Conservation (phyloP, 2,329 filamentous ascomycete species). For the Monosporascus sp. region DNA sequence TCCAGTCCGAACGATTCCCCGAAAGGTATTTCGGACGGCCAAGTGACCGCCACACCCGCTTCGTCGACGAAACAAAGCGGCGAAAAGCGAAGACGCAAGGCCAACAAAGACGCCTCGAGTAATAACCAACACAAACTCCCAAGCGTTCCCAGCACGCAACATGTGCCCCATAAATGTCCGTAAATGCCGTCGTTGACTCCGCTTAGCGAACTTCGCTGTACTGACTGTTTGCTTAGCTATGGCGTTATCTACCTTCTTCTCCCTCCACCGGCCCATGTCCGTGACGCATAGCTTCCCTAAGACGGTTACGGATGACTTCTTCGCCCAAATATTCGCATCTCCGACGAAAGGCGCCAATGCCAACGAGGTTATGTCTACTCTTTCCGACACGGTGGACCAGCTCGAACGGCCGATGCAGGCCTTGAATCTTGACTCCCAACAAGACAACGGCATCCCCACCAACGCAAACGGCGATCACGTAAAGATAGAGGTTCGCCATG, state of each 20-base stretch:
- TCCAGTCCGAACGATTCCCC: conserved; percentile 54
- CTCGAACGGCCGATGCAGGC: conserved; percentile 54
- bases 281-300: conserved; percentile 76
- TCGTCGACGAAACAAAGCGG: conserved; percentile 39
- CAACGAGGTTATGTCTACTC: conserved; percentile 60
- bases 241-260: conserved; percentile 88
- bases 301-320: conserved; percentile 64
- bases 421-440: conserved; percentile 40
- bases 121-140: conserved; percentile 55
- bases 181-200: conserved; percentile 1
- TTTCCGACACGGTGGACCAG: conserved; percentile 54
- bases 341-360: conserved; percentile 46
- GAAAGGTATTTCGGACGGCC: conserved; percentile 42
- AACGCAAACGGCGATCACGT: conserved; percentile 40
- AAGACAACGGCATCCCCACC: conserved; percentile 21
- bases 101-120: conserved; percentile 42
- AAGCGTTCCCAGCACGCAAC: conserved; percentile 68
- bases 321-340: conserved; percentile 75
- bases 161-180: conserved; percentile 63
- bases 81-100: conserved; percentile 55
- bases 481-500: conserved; percentile 48
- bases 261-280: conserved; percentile 88
- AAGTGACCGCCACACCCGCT: conserved; percentile 41
- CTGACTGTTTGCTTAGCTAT: conserved; percentile 56
- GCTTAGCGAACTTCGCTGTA: neutral